Conservation (phyloP, 805 yeast genomes). For the Wickerhamiella brachini region DNA sequence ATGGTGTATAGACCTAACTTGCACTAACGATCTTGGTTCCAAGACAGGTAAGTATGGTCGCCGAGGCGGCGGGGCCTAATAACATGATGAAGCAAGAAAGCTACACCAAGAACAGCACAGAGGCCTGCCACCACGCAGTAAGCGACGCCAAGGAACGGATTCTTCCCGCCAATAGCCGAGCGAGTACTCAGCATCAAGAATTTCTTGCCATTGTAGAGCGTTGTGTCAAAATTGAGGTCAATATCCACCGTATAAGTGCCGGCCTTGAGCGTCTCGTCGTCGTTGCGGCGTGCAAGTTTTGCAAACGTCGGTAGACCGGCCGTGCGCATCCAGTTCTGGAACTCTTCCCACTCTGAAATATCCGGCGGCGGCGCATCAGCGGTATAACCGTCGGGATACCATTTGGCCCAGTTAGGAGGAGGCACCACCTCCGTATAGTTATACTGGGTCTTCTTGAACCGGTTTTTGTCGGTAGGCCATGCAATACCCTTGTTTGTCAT, state of each 20-base stretch:
- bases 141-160: conserved; percentile 70
- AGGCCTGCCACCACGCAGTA: conserved; percentile 75
- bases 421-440: conserved; percentile 63
- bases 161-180: conserved; percentile 76
- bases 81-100: conserved; percentile 68
- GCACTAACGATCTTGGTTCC: conserved; percentile 23
- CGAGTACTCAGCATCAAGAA: conserved; percentile 69
- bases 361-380: conserved; percentile 59
- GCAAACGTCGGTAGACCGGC: conserved; percentile 85
- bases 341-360: conserved; percentile 59
- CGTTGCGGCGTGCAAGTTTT: conserved; percentile 69
- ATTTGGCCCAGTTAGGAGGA: conserved; percentile 80
- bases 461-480: conserved; percentile 65
- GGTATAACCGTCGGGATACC: conserved; percentile 82
- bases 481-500: conserved; percentile 54
- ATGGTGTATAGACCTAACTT: background rate
- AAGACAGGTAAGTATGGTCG: conserved; percentile 55
- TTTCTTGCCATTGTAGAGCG: conserved; percentile 79
- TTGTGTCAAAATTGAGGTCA: conserved; percentile 68
- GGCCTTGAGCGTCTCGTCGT: conserved; percentile 35
- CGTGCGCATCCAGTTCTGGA: conserved; percentile 97
- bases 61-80: conserved; percentile 77
- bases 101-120: conserved; percentile 53
- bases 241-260: conserved; percentile 64
- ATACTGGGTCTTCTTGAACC: conserved; percentile 63